These are phyloP conservation scores for Sporothrix pallida DNA, from an alignment of 2,329 filamentous ascomycete genomes.

Conservation along the genomic window DNA sequence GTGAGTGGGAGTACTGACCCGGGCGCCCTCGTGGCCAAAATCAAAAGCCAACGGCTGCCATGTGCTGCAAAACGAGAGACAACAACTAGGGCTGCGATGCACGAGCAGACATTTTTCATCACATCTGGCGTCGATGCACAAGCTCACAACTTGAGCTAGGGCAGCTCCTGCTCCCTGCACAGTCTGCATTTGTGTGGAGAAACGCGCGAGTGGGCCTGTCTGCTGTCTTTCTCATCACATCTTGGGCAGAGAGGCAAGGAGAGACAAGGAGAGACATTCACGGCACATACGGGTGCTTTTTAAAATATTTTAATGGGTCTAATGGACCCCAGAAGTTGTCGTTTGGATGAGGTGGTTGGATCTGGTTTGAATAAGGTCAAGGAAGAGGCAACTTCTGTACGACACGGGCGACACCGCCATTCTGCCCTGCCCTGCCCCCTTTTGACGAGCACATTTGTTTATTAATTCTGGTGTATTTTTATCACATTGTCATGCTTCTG, in stretches of 20 bases:
- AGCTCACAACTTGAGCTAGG: not conserved
- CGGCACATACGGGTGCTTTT: not conserved
- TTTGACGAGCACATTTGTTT: not conserved
- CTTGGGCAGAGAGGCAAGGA: constrained; percentile 10
- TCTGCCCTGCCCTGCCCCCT: not conserved
- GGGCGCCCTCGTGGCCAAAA: too few species aligned
- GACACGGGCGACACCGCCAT: constrained; percentile 18
- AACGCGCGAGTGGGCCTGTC: not conserved
- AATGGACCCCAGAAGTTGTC: too few species aligned
- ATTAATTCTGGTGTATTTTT: not conserved
- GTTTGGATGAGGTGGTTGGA: not conserved
- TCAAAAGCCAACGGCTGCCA: too few species aligned
- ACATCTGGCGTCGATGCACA: constrained; percentile 7
- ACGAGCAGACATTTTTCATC: not conserved
- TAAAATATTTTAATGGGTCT: too few species aligned
- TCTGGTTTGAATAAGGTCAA: not conserved
- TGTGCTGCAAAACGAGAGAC: not conserved
- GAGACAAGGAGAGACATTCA: not conserved
- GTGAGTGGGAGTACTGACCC: not conserved
- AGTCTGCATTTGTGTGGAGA: constrained; percentile 7
- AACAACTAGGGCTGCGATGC: not conserved
- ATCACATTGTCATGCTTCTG: not conserved
- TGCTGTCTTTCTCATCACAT: not conserved
- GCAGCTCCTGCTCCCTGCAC: not conserved
- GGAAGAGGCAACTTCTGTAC: not conserved